Conservation (phyloP, 257 asterid genomes). For the Datura wrightii region DNA sequence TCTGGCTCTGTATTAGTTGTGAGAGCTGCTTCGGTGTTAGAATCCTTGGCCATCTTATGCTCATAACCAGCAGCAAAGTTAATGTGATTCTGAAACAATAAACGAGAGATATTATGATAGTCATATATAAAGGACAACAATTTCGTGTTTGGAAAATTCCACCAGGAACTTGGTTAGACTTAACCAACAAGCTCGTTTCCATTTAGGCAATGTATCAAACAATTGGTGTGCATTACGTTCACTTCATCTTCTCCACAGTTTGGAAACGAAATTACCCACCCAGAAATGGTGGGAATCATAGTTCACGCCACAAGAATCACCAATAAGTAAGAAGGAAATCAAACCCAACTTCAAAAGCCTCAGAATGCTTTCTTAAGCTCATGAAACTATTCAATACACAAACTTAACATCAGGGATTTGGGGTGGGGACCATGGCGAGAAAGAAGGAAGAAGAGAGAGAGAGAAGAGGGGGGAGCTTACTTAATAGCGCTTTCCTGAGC, state of each 20-base stretch:
- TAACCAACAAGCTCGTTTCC: not conserved
- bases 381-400: not conserved
- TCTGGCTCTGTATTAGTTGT: conserved; percentile 67
- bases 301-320: not conserved
- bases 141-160: not conserved
- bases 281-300: not conserved
- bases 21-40: conserved; percentile 77
- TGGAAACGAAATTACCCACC: not conserved
- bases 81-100: conserved; percentile 23
- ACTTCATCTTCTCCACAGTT: not conserved
- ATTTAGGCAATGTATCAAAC: not conserved
- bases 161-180: not conserved
- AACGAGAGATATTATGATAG: not conserved
- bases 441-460: not conserved
- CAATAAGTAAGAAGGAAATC: not conserved
- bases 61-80: conserved; percentile 42
- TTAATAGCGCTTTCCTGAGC: not conserved
- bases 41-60: conserved; percentile 84
- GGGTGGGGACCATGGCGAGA: not conserved
- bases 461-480: not conserved
- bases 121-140: not conserved
- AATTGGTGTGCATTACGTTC: not conserved
- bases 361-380: not conserved
- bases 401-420: not conserved
- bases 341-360: not conserved